Base-by-base conservation (phyloP, 176 grass and related monocot genomes). In the Avena eriantha region DNA sequence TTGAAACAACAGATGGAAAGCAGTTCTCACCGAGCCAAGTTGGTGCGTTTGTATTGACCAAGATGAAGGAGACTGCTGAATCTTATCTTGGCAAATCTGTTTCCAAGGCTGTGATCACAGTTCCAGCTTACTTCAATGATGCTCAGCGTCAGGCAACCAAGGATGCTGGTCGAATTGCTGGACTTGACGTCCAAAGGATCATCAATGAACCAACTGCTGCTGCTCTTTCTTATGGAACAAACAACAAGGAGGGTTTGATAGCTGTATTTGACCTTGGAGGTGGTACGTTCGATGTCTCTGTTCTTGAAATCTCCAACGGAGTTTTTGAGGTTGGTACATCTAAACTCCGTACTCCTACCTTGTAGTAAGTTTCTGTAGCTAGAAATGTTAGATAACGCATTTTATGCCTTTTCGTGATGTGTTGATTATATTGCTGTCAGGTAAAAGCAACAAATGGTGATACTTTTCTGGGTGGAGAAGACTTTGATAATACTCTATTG, bases 391-490 rank as follows among this genome's bases (percentile, higher is more conserved):
- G 10, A 43, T 71, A 72, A 74, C 22, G 18, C 22, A 22, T 81
- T 76, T 21, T 8, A 23, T 64, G 45, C 3, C 19, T 50, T 18
- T 48, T 50, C 17, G 59, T 64, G 35, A 79, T 36, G 26, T 35
- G 54, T 54, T 80, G 26, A n/a, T 79, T 61, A 35, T 60, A 45
- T 33, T 63, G 2, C 47, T 85, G 61, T 47, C 54, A 90, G 88
- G 88, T 85, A 18, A 90, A 90, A 81, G 77, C 88, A 85, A 90
- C 88, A 69, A 90, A 90, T 50, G 88, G 83, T 60, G 83, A 90
- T 79, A 86, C 88, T 58, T 89, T 89, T 53, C 54, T 89, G 57
- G 83, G 83, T 35, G 83, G 82, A 55, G 88, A 89, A 61, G 88
- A 89, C 59, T 89, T 89, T 69, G 88, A 89, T 72, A 89, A 85